Percentiles rank a stretch among this genome's conserved stretches.
Conservation (phyloP, 202 grass and related monocot species). For the Zizania palustris region DNA sequence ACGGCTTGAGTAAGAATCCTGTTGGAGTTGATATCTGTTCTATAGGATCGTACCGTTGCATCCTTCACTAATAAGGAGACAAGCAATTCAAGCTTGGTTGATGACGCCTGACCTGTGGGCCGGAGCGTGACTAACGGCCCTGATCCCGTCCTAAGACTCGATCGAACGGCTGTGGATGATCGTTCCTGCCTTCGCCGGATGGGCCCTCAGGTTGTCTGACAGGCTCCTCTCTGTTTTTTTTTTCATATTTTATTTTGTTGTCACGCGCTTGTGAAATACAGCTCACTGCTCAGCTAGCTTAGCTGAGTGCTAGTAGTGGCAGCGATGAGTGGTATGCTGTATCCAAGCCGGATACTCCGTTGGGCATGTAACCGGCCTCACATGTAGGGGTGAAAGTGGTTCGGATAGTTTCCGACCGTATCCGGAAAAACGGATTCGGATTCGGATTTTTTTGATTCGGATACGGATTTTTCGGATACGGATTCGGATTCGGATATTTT, state of each 20-base stretch:
- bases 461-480: too few species aligned
- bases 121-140: slow-evolving; percentile 46
- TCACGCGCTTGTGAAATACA: too few species aligned
- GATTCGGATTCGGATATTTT: too few species aligned
- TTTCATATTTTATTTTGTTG: too few species aligned
- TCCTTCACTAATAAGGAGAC: slow-evolving; percentile 47
- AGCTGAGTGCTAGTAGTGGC: too few species aligned
- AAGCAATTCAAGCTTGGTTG: slow-evolving; percentile 23
- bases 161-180: slow-evolving; percentile 12
- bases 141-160: not conserved
- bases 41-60: slow-evolving; percentile 52
- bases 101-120: not conserved
- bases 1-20: too few species aligned
- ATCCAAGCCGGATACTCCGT: not conserved
- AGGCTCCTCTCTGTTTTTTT: not conserved
- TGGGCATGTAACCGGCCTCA: not conserved
- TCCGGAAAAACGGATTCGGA: too few species aligned
- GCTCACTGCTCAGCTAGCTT: too few species aligned
- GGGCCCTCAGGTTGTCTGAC: slow-evolving; percentile 50
- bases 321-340: not conserved
- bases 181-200: slow-evolving; percentile 17
- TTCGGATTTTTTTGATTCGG: too few species aligned
- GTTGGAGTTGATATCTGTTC: too few species aligned
- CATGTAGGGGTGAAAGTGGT: too few species aligned
- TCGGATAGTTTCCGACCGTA: too few species aligned